These are phyloP conservation scores for Peronospora farinosa DNA, from an alignment of 352 stramenopile genomes.

Conservation along the genomic window DNA sequence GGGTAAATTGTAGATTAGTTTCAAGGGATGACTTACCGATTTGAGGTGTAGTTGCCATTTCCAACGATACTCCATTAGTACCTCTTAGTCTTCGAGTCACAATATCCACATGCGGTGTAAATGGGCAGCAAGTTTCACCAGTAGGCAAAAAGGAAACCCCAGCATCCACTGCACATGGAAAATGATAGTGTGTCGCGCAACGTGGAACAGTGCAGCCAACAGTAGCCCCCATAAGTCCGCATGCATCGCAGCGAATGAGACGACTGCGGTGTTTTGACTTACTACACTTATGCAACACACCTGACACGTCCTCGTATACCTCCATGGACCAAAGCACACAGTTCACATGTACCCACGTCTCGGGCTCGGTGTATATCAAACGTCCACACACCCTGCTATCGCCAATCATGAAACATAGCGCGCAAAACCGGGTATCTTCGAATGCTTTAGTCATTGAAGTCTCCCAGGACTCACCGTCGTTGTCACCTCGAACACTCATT, in stretches of 20 bases:
- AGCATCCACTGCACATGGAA: slow-evolving; percentile 84
- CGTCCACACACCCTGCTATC: slow-evolving; percentile 67
- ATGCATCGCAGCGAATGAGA: slow-evolving; percentile 88
- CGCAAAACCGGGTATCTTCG: slow-evolving; percentile 68
- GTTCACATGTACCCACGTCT: slow-evolving; percentile 89
- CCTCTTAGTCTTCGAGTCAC: slow-evolving; percentile 31
- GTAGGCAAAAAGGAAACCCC: slow-evolving; percentile 64
- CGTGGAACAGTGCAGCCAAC: slow-evolving; percentile 85
- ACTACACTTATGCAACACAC: slow-evolving; percentile 79
- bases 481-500: neutral
- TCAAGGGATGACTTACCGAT: neutral
- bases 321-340: slow-evolving; percentile 91
- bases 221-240: slow-evolving; percentile 85
- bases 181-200: slow-evolving; percentile 91
- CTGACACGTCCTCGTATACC: slow-evolving; percentile 77
- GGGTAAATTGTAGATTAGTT: neutral
- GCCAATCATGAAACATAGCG: slow-evolving; percentile 76
- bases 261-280: slow-evolving; percentile 85
- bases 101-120: slow-evolving; percentile 43
- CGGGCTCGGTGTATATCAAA: slow-evolving; percentile 72
- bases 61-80: slow-evolving; percentile 6
- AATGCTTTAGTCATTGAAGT: slow-evolving; percentile 11
- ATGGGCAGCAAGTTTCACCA: slow-evolving; percentile 61
- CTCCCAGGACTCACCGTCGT: neutral
- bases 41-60: neutral